phyloP scores from a whole-genome alignment of 2,329 filamentous ascomycete genomes.

The Phialocephala subalpina region DNA sequence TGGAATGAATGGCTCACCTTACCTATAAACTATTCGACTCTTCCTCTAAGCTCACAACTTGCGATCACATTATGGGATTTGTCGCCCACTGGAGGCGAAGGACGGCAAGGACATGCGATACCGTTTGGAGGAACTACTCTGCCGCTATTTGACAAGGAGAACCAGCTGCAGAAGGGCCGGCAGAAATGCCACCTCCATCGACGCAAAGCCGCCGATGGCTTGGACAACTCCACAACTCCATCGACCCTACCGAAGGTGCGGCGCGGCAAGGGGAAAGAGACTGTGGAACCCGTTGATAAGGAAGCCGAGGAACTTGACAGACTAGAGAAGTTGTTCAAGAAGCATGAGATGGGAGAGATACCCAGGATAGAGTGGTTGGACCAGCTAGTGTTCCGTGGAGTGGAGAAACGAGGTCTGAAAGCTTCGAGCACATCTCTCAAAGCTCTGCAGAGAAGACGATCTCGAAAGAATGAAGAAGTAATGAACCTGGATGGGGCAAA shows the following conservation, averaged over 20 bases:
- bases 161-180: slow-evolving; percentile 87
- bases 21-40: slow-evolving; percentile 82
- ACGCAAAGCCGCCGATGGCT: slow-evolving; percentile 84
- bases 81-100: slow-evolving; percentile 77
- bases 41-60: slow-evolving; percentile 83
- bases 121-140: slow-evolving; percentile 96
- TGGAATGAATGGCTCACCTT: slow-evolving; percentile 98
- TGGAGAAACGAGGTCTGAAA: slow-evolving; percentile 78
- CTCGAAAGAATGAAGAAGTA: slow-evolving; percentile 40
- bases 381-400: slow-evolving; percentile 88
- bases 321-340: slow-evolving; percentile 90
- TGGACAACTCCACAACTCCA: slow-evolving; percentile 81
- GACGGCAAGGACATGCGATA: slow-evolving; percentile 77
- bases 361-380: slow-evolving; percentile 94
- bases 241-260: slow-evolving; percentile 66
- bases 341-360: slow-evolving; percentile 98
- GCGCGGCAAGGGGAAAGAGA: slow-evolving; percentile 55
- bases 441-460: slow-evolving; percentile 58
- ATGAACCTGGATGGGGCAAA: slow-evolving; percentile 43
- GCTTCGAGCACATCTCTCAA: slow-evolving; percentile 71
- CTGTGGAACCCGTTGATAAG: slow-evolving; percentile 63
- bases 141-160: slow-evolving; percentile 89
- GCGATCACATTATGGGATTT: slow-evolving; percentile 97
- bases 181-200: slow-evolving; percentile 91
- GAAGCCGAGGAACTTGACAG: slow-evolving; percentile 87